Evolutionary conservation across 164 flowering plant species (phyloP).

Genomic region (Macadamia tetraphylla): DNA sequence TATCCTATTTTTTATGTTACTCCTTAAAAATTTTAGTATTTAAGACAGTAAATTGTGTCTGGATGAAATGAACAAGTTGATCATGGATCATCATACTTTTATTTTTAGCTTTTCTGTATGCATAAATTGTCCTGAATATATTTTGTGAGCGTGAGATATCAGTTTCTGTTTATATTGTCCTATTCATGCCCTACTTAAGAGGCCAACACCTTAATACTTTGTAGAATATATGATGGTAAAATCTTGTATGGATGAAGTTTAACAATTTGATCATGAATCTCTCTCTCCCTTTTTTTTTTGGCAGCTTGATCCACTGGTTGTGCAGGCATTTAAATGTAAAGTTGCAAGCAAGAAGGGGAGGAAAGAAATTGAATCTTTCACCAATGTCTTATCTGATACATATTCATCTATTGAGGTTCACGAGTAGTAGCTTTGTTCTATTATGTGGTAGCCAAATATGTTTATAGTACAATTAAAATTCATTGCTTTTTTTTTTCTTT

Average conservation of each 20-base stretch:
- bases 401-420: slow-evolving; percentile 65
- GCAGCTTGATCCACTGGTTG: slow-evolving; percentile 90
- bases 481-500: slow-evolving; percentile 1
- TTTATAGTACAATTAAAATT: slow-evolving; percentile 5
- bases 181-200: no score
- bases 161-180: no score
- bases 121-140: no score
- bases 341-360: slow-evolving; percentile 29
- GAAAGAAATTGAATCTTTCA: slow-evolving; percentile 67
- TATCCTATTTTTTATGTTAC: no score
- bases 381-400: slow-evolving; percentile 51
- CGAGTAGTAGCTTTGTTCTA: background rate
- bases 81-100: background rate
- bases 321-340: slow-evolving; percentile 45
- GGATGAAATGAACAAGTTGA: slow-evolving; percentile 1
- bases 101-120: background rate
- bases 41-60: background rate
- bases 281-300: background rate
- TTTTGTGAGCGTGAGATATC: no score
- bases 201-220: no score
- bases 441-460: background rate
- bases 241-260: no score
- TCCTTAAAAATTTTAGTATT: background rate
- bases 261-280: no score
- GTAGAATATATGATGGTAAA: no score